Conservation (phyloP, 2,329 filamentous ascomycete genomes). For the Setomelanomma holmii region DNA sequence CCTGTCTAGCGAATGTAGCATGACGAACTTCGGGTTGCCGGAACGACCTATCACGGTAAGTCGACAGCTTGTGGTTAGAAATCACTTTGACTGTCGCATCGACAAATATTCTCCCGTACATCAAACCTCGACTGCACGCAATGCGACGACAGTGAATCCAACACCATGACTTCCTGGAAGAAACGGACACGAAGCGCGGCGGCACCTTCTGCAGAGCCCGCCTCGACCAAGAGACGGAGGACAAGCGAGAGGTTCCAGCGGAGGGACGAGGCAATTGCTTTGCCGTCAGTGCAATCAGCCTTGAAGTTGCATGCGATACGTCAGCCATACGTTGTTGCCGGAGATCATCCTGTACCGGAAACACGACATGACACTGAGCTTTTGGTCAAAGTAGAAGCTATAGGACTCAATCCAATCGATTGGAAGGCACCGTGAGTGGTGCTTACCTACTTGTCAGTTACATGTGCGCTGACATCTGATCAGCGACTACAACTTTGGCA, state of each 20-base stretch:
- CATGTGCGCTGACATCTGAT: not conserved
- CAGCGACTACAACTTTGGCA: slow-evolving; percentile 74
- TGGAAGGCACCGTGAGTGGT: slow-evolving; percentile 72
- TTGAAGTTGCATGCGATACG: slow-evolving; percentile 59
- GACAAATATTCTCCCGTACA: no score
- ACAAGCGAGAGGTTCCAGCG: slow-evolving; percentile 17
- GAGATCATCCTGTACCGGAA: slow-evolving; percentile 56
- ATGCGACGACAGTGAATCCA: no score
- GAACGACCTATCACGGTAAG: slow-evolving; percentile 2
- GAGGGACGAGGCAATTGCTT: not conserved
- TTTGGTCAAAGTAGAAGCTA: slow-evolving; percentile 67
- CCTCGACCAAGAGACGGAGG: slow-evolving; percentile 8
- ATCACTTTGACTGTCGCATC: not conserved
- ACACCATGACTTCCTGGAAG: slow-evolving; percentile 16
- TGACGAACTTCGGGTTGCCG: not conserved
- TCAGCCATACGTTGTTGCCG: slow-evolving; percentile 58
- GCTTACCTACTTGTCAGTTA: not conserved
- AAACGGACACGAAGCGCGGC: slow-evolving; percentile 23
- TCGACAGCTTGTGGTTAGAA: not conserved
- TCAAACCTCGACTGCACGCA: no score
- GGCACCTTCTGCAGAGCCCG: not conserved
- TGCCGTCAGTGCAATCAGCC: slow-evolving; percentile 52
- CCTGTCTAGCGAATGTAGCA: slow-evolving; percentile 2
- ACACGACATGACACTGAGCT: slow-evolving; percentile 60
- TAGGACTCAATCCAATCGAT: slow-evolving; percentile 79